A percentile compares a stretch with the other conserved stretches of the same genome.
phyloP scores from a whole-genome alignment of 805 yeast species.

The Wickerhamiella cacticola region DNA sequence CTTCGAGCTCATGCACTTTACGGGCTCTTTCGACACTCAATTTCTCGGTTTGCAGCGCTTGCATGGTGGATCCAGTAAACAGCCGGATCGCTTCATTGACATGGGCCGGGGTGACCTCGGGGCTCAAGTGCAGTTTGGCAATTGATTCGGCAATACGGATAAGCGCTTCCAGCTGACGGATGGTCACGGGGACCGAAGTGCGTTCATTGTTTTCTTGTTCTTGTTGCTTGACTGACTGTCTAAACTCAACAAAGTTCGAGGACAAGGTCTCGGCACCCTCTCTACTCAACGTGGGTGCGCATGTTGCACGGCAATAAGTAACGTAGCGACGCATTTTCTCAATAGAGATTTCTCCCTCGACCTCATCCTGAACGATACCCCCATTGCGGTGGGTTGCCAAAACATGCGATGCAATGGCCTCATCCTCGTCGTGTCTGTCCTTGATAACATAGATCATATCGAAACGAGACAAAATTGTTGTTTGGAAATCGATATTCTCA shows the following conservation, averaged over 20 bases:
- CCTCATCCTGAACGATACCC: conserved; percentile 43
- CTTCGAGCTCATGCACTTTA: conserved; percentile 70
- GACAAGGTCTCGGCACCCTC: conserved; percentile 85
- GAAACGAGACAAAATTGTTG: conserved; percentile 91
- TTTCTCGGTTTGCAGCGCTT: conserved; percentile 68
- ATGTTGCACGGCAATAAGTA: conserved; percentile 74
- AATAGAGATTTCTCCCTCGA: conserved; percentile 72
- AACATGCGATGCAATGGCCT: conserved; percentile 86
- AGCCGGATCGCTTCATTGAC: conserved; percentile 92
- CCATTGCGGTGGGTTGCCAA: conserved; percentile 82
- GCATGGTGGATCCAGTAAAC: conserved; percentile 95
- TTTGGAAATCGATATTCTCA: conserved; percentile 94
- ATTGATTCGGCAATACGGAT: conserved; percentile 89
- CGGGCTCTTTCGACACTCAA: conserved; percentile 31
- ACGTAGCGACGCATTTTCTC: conserved; percentile 86
- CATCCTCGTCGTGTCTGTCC: conserved; percentile 84
- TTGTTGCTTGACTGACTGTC: conserved; percentile 67
- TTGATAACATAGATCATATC: conserved; percentile 97
- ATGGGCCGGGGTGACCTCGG: conserved; percentile 76
- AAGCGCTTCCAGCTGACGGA: conserved; percentile 95
- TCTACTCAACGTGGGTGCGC: conserved; percentile 84
- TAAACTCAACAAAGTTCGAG: conserved; percentile 82
- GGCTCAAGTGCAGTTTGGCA: conserved; percentile 73
- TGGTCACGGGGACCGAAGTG: conserved; percentile 92
- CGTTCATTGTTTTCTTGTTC: conserved; percentile 77